Base-by-base conservation (phyloP, 108 stramenopile species). In the Nannochloropsis gaditana region DNA sequence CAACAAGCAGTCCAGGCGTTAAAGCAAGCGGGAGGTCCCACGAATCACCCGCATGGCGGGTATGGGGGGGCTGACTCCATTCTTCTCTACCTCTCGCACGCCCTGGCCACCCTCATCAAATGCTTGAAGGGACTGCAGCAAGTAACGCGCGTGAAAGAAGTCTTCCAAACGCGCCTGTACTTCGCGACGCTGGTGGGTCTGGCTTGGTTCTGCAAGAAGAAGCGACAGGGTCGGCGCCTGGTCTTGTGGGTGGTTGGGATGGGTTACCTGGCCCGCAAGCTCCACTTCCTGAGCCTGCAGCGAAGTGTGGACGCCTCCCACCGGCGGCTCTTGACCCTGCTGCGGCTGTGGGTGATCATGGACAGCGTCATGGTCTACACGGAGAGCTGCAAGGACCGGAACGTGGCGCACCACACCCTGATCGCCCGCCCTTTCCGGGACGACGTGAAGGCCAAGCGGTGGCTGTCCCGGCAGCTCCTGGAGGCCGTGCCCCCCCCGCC, bases 101-200 rank as follows among this genome's bases (percentile, higher is more conserved):
- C 59, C 59, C 59, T 73, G 19, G 59, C 59, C 59, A 73, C 59
- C 59, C 59, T 73, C 59, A n/a, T 73, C 59, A 73, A 73, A n/a
- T 73, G 59, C 59, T 73, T 73, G 59, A 8, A 73, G n/a, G 59
- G 59, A 15, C n/a, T 73, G 59, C 59, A n/a, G 6, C 59, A 73
- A 0, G 59, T 73, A 1, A 73, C 59, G 19, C 59, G 59, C 19
- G 59, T n/a, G 19, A 15, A n/a, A 15, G 59, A 73, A n/a, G n/a
- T 73, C n/a, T 73, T 73, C 6, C 59, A n/a, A 73, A 73, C 59
- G 19, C 59, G 59, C 59, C 59, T 73, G 8, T n/a, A n/a, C 15
- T 73, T 73, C 6, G 59, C 59, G 15, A n/a, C 59, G 19, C n/a
- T 73, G 3, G n/a, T 73, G 19, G 19, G 2, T 73, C 6, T 73